phyloP scores from a whole-genome alignment of 192 early-diverging fungal species.

The Funneliformis geosporum region DNA sequence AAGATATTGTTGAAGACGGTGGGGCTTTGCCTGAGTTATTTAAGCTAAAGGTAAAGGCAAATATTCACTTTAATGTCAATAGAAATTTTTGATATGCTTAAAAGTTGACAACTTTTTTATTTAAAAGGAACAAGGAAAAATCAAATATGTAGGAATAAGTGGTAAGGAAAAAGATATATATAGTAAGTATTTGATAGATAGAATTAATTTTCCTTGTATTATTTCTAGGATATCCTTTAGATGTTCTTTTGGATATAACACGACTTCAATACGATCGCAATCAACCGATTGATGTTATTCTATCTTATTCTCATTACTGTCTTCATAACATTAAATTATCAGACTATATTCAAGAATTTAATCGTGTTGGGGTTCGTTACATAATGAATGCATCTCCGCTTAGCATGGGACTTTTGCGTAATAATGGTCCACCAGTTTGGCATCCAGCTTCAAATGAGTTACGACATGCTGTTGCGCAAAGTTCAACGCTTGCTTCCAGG shows the following conservation, averaged over 20 bases:
- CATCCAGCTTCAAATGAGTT: slow-evolving; percentile 65
- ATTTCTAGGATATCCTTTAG: slow-evolving; percentile 61
- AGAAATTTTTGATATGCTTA: not conserved
- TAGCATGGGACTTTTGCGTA: slow-evolving; percentile 68
- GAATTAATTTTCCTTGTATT: no score
- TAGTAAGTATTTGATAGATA: not conserved
- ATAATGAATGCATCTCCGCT: slow-evolving; percentile 71
- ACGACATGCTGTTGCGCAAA: slow-evolving; percentile 50
- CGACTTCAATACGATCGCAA: slow-evolving; percentile 53
- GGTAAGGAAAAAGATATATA: slow-evolving; percentile 41
- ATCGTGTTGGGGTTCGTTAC: slow-evolving; percentile 53
- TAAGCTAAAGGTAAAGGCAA: slow-evolving; percentile 47
- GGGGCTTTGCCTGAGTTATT: slow-evolving; percentile 54
- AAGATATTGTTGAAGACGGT: slow-evolving; percentile 50
- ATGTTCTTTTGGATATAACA: slow-evolving; percentile 59
- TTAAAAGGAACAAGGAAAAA: slow-evolving; percentile 50
- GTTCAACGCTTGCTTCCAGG: slow-evolving; percentile 42
- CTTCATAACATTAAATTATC: slow-evolving; percentile 61
- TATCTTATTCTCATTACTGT: slow-evolving; percentile 73
- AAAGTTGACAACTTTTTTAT: not conserved
- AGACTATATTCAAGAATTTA: slow-evolving; percentile 53
- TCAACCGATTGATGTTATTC: slow-evolving; percentile 60
- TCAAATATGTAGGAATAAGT: slow-evolving; percentile 69
- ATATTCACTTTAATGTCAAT: slow-evolving; percentile 2
- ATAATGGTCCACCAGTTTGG: slow-evolving; percentile 59